Conservation (phyloP, 441 rosid species). For the Geranium incanum region DNA sequence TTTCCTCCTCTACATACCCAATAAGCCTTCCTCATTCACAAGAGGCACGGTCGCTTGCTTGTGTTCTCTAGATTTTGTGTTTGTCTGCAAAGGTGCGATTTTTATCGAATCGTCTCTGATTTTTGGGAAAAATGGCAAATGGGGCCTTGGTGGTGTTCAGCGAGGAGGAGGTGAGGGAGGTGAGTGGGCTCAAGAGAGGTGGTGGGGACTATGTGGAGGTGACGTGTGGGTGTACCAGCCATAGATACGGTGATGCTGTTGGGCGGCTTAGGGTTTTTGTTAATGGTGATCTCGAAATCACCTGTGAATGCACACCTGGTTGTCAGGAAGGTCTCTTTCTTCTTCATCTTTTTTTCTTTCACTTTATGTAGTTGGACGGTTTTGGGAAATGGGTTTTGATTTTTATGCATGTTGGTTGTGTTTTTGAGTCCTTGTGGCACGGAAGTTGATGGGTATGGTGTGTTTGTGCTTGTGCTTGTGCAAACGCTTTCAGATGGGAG, state of each 20-base stretch:
- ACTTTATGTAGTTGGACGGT: neutral
- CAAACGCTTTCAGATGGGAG: conserved; percentile 18
- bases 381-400: conserved; percentile 38
- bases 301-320: conserved; percentile 98
- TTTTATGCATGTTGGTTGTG: conserved; percentile 48
- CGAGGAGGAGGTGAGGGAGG: conserved; percentile 81
- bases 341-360: conserved; percentile 14
- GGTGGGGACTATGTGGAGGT: conserved; percentile 76
- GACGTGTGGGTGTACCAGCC: conserved; percentile 97
- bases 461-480: conserved; percentile 33
- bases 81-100: conserved; percentile 23
- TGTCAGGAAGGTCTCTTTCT: conserved; percentile 81
- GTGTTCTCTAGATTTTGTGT: neutral
- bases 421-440: conserved; percentile 11
- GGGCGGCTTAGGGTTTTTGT: conserved; percentile 97
- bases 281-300: conserved; percentile 85
- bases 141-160: conserved; percentile 52
- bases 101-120: conserved; percentile 14
- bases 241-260: conserved; percentile 95
- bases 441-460: conserved; percentile 45
- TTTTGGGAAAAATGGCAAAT: conserved; percentile 40
- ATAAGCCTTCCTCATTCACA: neutral
- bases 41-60: neutral
- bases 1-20: conserved; percentile 35
- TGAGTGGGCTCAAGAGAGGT: conserved; percentile 63